Evolutionary conservation across 192 early-diverging fungal species (phyloP), one percentile per base, ranked within the genome.

Genomic region (Linnemannia elongata): DNA sequence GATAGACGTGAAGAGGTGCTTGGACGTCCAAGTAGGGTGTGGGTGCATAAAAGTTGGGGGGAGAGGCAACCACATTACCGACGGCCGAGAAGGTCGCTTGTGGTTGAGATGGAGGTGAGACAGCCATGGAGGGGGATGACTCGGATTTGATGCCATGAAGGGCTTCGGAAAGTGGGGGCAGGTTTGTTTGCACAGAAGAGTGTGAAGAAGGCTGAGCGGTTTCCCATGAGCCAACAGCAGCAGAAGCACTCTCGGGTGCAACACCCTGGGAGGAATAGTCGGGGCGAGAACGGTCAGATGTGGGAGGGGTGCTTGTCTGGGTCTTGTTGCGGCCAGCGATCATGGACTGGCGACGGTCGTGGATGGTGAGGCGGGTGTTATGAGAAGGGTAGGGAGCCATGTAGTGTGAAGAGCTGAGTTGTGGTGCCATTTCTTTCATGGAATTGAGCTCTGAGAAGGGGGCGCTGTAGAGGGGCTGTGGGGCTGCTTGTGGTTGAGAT

Each of bases 271-370:
- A 15, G 20, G 75, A 35, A 60, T 83, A 83, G n/a, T 83, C 82
- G 30, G 69, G 36, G 9, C 82, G 44, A 69, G 82, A 66, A 2
- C 82, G 82, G 18, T 72, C 49, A 0, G 83, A 85, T 42, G 44
- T 57, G 10, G 83, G 75, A 54, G 74, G 78, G 7, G 78, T 76
- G 47, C 72, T 80, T 4, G 74, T 70, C 24, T 73, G 38, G 5
- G 45, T 27, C 38, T 78, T 85, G 39, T 22, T 60, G 41, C 69
- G 69, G 38, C 68, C 39, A 24, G 69, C 70, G 45, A 79, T 72
- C 83, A 85, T 54, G 54, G 83, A 85, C 75, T 85, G 83, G 20
- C 83, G 71, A 69, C 83, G 83, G 75, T 83, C 82, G 60, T 85
- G 78, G 47, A 85, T 80, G 44, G 83, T 77, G 10, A 41, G 74